Evolutionary conservation across 2,329 filamentous ascomycete genomes (phyloP).

Genomic region (Neonectria magnoliae): DNA sequence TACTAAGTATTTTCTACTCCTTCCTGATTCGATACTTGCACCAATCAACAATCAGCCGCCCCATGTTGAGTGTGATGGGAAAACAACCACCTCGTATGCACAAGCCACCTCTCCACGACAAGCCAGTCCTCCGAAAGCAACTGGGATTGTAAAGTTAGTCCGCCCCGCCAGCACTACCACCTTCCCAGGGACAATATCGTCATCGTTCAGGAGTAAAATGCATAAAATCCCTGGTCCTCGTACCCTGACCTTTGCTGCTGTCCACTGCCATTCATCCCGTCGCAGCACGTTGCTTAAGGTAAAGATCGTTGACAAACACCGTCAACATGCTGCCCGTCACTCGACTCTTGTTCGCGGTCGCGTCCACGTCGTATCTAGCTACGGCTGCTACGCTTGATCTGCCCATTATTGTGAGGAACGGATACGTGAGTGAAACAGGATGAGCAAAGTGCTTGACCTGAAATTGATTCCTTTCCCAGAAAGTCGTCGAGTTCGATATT

Average conservation of each 20-base stretch:
- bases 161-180: neutral
- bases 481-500: slow-evolving; percentile 17
- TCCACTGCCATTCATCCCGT: neutral
- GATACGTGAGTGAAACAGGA: slow-evolving; percentile 22
- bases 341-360: neutral
- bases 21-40: neutral
- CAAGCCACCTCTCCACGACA: neutral
- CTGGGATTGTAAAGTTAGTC: neutral
- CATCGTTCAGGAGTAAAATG: neutral
- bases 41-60: neutral
- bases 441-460: neutral
- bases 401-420: slow-evolving; percentile 23
- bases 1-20: neutral
- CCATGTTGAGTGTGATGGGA: neutral
- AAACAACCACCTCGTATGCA: slow-evolving; percentile 1
- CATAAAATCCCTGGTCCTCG: neutral
- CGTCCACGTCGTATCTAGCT: slow-evolving; percentile 1
- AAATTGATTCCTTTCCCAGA: neutral
- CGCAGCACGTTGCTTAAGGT: neutral
- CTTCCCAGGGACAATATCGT: neutral
- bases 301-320: neutral
- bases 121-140: neutral
- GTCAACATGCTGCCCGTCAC: neutral
- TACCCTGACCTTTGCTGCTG: neutral
- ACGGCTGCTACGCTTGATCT: slow-evolving; percentile 21